Base-by-base conservation (phyloP, 1,139 yeast species). In the Lodderomyces margitis region DNA sequence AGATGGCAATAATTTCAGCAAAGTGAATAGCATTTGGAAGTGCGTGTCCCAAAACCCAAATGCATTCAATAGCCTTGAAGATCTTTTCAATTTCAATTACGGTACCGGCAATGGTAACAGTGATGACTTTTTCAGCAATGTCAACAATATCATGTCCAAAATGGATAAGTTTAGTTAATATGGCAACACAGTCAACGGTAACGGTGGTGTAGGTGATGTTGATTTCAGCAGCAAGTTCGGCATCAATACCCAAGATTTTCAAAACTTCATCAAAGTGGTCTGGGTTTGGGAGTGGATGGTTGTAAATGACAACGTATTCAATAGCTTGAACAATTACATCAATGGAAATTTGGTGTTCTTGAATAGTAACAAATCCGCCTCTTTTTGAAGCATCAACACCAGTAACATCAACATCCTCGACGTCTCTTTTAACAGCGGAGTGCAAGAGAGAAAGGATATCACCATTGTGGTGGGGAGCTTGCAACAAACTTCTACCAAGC, bases 71-170 rank as follows among this genome's bases (percentile, higher is more conserved):
- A 5, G 31, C 31, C 9, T 27, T 27, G 17, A 27, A 27, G 9
- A 28, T 37, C 36, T 24, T 36, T 37, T 31, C 45, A 39, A 25
- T 39, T 25, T 5, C 38, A 37, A 34, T 31, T 15, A 21, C 25
- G 12, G 10, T 28, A 30, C 12, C 8, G 27, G 28, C 44, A 40
- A 27, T 39, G 44, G 25, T 41, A 41, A 36, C 46, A 40, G 30
- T 27, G 16, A 27, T 27, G 17, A 27, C 31, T 9, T 27, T 27
- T 9, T 27, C 40, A 32, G 14, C 44, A 41, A 27, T 9, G 31
- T 27, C 31, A 27, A 12, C 31, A 14, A 27, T 16, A 8, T 27
- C 31, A n/a, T 27, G 31, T 14, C 31, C 31, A 27, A 27, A 12
- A 14, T 27, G 17, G n/a, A 27, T 27, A 14, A 27, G 31, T 9